These are phyloP conservation scores for Trametes maxima DNA, from an alignment of 768 basidiomycete species.

Conservation along the genomic window DNA sequence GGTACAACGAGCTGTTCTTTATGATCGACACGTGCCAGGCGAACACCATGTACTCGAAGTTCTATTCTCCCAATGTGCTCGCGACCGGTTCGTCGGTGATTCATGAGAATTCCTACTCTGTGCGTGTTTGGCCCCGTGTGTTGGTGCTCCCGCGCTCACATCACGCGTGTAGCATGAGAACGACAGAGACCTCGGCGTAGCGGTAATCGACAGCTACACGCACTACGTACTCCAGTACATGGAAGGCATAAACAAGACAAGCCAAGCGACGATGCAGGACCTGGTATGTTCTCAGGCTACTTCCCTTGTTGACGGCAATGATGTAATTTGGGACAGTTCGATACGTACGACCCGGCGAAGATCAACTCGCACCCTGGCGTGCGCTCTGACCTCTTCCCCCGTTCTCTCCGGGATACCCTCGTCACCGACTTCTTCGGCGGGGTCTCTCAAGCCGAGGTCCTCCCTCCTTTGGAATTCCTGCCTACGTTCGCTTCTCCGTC, in stretches of 20 bases:
- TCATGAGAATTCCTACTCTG: conserved; percentile 92
- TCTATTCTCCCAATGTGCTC: conserved; percentile 91
- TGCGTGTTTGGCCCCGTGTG: conserved; percentile 38
- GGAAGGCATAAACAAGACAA: conserved; percentile 92
- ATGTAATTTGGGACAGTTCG: conserved; percentile 58
- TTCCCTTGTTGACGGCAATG: background rate
- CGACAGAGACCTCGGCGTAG: conserved; percentile 92
- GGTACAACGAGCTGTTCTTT: conserved; percentile 95
- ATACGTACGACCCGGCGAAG: conserved; percentile 68
- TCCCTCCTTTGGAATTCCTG: conserved; percentile 16
- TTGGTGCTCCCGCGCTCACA: background rate
- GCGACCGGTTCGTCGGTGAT: conserved; percentile 86
- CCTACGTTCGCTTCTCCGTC: background rate
- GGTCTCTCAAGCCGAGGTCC: conserved; percentile 79
- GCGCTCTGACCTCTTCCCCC: conserved; percentile 76
- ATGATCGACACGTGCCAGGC: conserved; percentile 99
- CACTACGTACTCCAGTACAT: conserved; percentile 90
- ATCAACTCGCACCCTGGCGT: conserved; percentile 91
- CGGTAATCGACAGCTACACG: conserved; percentile 94
- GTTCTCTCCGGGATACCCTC: conserved; percentile 60
- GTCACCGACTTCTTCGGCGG: conserved; percentile 77
- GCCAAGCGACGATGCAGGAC: conserved; percentile 75
- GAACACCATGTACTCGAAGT: conserved; percentile 90
- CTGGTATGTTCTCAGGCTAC: conserved; percentile 55
- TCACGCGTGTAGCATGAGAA: conserved; percentile 70